phyloP scores from a whole-genome alignment of 768 basidiomycete species.

The Hypholoma fasciculare region DNA sequence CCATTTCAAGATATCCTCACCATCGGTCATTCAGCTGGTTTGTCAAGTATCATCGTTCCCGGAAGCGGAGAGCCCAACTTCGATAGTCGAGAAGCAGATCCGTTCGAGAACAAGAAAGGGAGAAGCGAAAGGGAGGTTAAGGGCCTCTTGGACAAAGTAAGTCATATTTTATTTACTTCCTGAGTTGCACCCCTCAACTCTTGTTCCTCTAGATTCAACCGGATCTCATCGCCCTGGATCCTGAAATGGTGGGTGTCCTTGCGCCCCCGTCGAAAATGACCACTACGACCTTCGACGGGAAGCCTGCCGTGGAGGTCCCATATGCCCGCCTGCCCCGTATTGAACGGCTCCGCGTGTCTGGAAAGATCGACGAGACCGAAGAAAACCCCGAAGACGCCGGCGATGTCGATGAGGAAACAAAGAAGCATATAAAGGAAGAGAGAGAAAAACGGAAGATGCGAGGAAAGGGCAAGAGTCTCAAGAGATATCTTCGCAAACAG shows the following conservation, averaged over 20 bases:
- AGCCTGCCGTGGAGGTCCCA: slow-evolving; percentile 48
- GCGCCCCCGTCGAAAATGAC: slow-evolving; percentile 61
- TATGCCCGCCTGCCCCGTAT: slow-evolving; percentile 77
- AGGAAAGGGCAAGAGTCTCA: slow-evolving; percentile 84
- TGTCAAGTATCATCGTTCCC: slow-evolving; percentile 87
- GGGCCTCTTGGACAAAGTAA: slow-evolving; percentile 84
- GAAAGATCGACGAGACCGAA: slow-evolving; percentile 73
- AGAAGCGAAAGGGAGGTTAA: slow-evolving; percentile 91
- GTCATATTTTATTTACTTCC: slow-evolving; percentile 7
- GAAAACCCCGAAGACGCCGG: slow-evolving; percentile 42
- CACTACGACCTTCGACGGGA: slow-evolving; percentile 27
- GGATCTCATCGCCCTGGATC: slow-evolving; percentile 86
- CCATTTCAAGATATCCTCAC: slow-evolving; percentile 88
- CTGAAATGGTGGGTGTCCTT: slow-evolving; percentile 73
- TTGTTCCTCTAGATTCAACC: slow-evolving; percentile 67
- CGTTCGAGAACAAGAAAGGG: slow-evolving; percentile 83
- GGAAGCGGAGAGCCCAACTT: slow-evolving; percentile 95
- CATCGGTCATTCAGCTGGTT: slow-evolving; percentile 73
- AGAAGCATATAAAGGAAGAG: slow-evolving; percentile 31
- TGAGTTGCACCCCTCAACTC: too few relatives aligned
- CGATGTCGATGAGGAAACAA: slow-evolving; percentile 37
- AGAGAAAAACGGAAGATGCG: slow-evolving; percentile 81
- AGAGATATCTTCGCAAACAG: slow-evolving; percentile 85
- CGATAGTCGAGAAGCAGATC: slow-evolving; percentile 91
- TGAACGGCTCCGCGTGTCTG: slow-evolving; percentile 71